Conservation (phyloP, 2,329 filamentous ascomycete genomes). For the Phyllosticta citrichinensis region DNA sequence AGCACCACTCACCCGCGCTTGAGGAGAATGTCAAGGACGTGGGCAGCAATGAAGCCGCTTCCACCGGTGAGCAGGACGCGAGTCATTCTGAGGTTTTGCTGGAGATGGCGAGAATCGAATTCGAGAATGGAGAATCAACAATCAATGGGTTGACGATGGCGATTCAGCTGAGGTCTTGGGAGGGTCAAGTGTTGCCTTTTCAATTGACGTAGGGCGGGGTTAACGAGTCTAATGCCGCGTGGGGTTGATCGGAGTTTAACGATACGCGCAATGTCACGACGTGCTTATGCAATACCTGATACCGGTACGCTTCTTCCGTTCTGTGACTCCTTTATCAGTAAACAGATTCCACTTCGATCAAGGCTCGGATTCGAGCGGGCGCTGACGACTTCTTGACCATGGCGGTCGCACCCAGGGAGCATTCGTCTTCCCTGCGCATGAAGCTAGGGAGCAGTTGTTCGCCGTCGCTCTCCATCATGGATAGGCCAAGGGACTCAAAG, state of each 20-base stretch:
- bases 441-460: no score
- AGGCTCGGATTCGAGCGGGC: no score
- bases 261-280: background rate
- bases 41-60: slow-evolving; percentile 56
- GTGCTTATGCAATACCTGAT: background rate
- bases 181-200: background rate
- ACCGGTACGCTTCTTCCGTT: background rate
- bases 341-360: background rate
- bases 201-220: slow-evolving; percentile 7
- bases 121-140: background rate
- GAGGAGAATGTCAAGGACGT: slow-evolving; percentile 51
- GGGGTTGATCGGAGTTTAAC: background rate
- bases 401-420: no score
- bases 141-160: background rate
- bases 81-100: slow-evolving; percentile 18
- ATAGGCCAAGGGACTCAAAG: no score
- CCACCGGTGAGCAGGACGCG: slow-evolving; percentile 40
- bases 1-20: slow-evolving; percentile 33
- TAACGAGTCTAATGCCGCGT: background rate
- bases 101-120: background rate
- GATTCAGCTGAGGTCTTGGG: background rate
- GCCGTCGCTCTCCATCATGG: no score
- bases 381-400: no score
- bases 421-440: no score
- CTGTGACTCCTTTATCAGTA: background rate